Conservation (phyloP, 805 yeast genomes). For the Candida xiaguanensis region DNA sequence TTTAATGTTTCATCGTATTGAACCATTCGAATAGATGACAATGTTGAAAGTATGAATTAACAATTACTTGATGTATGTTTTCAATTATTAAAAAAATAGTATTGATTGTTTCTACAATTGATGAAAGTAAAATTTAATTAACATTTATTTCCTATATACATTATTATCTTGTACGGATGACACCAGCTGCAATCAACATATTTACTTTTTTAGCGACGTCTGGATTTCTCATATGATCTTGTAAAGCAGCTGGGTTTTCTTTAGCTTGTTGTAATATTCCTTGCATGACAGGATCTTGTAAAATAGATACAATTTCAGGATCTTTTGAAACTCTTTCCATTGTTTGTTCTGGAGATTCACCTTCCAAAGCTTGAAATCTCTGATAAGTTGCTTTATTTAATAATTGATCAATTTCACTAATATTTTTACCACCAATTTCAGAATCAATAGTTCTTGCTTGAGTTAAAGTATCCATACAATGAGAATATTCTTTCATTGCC, state of each 20-base stretch:
- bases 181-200: slow-evolving; percentile 92
- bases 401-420: slow-evolving; percentile 78
- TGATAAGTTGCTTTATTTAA: slow-evolving; percentile 71
- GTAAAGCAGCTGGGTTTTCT: slow-evolving; percentile 92
- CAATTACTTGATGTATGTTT: too few relatives aligned
- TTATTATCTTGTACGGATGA: slow-evolving; percentile 77
- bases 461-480: slow-evolving; percentile 76
- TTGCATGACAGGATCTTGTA: slow-evolving; percentile 96
- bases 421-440: slow-evolving; percentile 56
- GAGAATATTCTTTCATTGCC: slow-evolving; percentile 82
- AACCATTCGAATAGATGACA: too few relatives aligned
- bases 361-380: slow-evolving; percentile 77
- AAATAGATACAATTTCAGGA: slow-evolving; percentile 87
- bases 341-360: slow-evolving; percentile 93
- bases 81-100: too few relatives aligned
- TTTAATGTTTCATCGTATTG: too few relatives aligned
- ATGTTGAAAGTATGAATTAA: too few relatives aligned
- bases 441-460: slow-evolving; percentile 73
- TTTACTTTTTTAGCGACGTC: slow-evolving; percentile 84
- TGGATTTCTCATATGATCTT: slow-evolving; percentile 97
- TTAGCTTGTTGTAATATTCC: slow-evolving; percentile 91
- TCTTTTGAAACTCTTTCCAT: slow-evolving; percentile 86
- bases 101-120: background rate
- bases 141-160: background rate
- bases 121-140: background rate